These are phyloP conservation scores for Begonia fuchsioides DNA, from an alignment of 306 rosid genomes.

Conservation along the genomic window DNA sequence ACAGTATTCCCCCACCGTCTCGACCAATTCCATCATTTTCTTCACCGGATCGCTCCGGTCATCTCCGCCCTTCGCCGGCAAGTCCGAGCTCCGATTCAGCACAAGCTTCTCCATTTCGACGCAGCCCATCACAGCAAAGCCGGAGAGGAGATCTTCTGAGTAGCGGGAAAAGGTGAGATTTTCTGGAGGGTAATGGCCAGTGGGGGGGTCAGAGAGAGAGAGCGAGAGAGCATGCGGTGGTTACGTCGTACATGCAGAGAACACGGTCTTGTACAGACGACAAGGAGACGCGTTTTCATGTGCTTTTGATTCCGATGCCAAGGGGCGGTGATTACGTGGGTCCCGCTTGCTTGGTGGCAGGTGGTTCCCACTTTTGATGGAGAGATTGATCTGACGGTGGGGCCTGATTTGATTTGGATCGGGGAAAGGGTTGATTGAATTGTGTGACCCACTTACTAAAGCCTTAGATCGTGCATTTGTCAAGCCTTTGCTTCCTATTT, in stretches of 20 bases:
- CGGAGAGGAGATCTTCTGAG: background rate
- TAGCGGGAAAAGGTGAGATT: no score
- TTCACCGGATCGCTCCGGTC: conserved; percentile 16
- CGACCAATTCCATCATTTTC: conserved; percentile 36
- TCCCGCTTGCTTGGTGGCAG: no score
- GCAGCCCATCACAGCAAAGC: background rate
- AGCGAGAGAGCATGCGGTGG: background rate
- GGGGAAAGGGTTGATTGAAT: no score
- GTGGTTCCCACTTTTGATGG: no score
- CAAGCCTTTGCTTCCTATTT: no score
- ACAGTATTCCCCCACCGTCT: conserved; percentile 28
- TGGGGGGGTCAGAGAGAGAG: background rate
- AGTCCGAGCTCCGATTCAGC: conserved; percentile 1
- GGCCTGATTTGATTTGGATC: no score
- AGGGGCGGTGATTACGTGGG: background rate
- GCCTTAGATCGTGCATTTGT: no score
- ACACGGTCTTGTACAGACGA: background rate
- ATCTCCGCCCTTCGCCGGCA: background rate
- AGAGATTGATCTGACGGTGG: no score
- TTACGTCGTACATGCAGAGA: background rate
- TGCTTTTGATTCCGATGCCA: background rate
- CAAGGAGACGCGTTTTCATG: conserved; percentile 1
- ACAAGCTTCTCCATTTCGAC: background rate
- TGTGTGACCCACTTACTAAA: no score
- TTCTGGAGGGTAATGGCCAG: background rate